Conservation (phyloP, 352 stramenopile genomes). For the Hyaloperonospora arabidopsidis region DNA sequence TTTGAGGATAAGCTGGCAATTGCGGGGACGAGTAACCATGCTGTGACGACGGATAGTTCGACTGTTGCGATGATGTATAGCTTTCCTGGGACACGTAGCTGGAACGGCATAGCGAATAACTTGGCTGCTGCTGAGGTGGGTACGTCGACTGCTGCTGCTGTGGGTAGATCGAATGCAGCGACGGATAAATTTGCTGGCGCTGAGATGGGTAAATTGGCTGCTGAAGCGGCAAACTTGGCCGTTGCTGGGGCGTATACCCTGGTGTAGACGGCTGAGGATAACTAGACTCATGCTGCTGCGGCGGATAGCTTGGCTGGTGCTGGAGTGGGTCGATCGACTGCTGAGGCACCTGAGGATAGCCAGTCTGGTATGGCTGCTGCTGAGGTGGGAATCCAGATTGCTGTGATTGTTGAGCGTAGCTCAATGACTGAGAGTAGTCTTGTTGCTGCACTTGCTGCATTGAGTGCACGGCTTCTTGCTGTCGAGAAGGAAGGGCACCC, state of each 20-base stretch:
- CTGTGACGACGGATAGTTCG: neutral
- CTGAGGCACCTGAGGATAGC: neutral
- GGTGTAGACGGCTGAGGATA: slow-evolving; percentile 4
- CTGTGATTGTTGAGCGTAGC: slow-evolving; percentile 20
- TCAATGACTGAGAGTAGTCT: slow-evolving; percentile 21
- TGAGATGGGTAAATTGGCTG: slow-evolving; percentile 7
- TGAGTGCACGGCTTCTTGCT: slow-evolving; percentile 10
- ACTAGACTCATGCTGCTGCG: slow-evolving; percentile 10
- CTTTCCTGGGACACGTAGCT: too few species aligned
- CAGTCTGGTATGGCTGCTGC: neutral
- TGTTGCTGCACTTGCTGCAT: slow-evolving; percentile 20
- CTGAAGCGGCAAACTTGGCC: slow-evolving; percentile 1
- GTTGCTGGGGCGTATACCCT: slow-evolving; percentile 7
- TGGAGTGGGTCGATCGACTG: neutral
- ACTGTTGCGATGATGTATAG: neutral
- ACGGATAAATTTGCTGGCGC: slow-evolving; percentile 7
- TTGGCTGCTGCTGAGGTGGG: neutral
- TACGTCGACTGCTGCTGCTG: neutral
- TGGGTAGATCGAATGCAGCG: slow-evolving; percentile 3
- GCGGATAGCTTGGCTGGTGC: slow-evolving; percentile 15
- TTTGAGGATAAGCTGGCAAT: neutral
- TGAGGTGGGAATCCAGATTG: slow-evolving; percentile 1
- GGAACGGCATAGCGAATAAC: neutral
- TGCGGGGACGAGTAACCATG: neutral
- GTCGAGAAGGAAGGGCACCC: slow-evolving; percentile 10